Evolutionary conservation across 106 monocot species (phyloP).

Genomic region (Phalaenopsis equestris): DNA sequence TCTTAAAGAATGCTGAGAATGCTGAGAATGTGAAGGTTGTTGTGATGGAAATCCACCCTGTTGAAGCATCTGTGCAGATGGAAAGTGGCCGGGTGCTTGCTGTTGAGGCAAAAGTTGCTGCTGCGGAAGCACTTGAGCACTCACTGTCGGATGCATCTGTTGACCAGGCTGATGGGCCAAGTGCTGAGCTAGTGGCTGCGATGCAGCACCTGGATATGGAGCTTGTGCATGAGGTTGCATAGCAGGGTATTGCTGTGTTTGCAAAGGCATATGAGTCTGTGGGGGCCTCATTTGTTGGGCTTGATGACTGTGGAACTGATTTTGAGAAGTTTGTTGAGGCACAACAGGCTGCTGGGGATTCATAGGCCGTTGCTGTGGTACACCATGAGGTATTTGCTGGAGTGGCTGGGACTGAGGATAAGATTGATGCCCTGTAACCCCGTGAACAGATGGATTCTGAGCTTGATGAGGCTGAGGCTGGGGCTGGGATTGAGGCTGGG

Average conservation of each 20-base stretch:
- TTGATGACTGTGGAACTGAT: conserved; percentile 44
- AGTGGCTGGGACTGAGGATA: conserved; percentile 43
- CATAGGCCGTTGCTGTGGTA: conserved; percentile 34
- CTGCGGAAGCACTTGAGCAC: conserved; percentile 22
- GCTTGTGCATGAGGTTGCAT: conserved; percentile 24
- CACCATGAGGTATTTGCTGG: conserved; percentile 27
- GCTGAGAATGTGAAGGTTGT: conserved; percentile 19
- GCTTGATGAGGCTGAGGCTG: conserved; percentile 25
- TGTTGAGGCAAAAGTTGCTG: conserved; percentile 27
- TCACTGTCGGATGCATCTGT: conserved; percentile 28
- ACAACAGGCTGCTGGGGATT: conserved; percentile 31
- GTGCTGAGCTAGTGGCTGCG: conserved; percentile 27
- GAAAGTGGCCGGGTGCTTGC: conserved; percentile 12
- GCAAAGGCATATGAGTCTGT: conserved; percentile 30
- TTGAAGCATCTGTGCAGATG: conserved; percentile 13
- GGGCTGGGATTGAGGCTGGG: conserved; percentile 28
- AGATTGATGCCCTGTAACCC: conserved; percentile 66
- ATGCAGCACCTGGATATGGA: conserved; percentile 20
- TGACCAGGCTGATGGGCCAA: conserved; percentile 24
- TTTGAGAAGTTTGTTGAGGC: conserved; percentile 16
- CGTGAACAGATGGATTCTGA: conserved; percentile 30
- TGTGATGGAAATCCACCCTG: conserved; percentile 30
- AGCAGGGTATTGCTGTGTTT: conserved; percentile 26
- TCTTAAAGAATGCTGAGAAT: conserved; percentile 15
- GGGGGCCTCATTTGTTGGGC: conserved; percentile 36